Evolutionary conservation across 148 eudicot species (phyloP), one percentile per base, ranked within the genome.

Genomic region (Pharnaceum exiguum): DNA sequence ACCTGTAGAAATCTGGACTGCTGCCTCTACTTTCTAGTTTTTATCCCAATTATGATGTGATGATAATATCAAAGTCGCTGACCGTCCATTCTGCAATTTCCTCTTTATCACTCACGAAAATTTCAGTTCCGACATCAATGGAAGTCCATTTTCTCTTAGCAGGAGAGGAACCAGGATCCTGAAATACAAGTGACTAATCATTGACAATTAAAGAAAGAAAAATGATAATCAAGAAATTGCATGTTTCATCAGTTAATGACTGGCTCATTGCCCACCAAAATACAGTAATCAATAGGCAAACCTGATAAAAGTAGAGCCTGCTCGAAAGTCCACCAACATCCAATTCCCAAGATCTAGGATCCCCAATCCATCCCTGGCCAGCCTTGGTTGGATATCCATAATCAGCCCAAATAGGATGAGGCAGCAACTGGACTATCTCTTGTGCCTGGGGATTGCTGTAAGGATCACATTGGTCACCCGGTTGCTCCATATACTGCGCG

Each of bases 361-460:
- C 88, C 4, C 91, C 91, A 44, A 82, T 66, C 96, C 96, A 87
- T 4, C 96, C 96, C 1, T 87, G 82, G 30, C 95, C 95, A 12
- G 70, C 69, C 64, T 79, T 82, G 2, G 88, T 82, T 1, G 95
- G 95, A 59, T 82, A 87, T 6, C 91, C 96, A 59, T 87, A 84
- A 4, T 77, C 79, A 0, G 74, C 79, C 96, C 96, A 87, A 15
- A 77, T 76, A 0, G 87, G 84, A 59, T 87, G 96, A 55, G 96
- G 96, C 46, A 87, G 55, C 70, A 87, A 42, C 76, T 87, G 96
- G 49, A 87, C 68, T 57, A 87, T 60, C 73, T 87, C 95, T 54
- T 87, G 95, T 25, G 85, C 82, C 66, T 84, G 90, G 19, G 95
- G 95, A 66, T 87, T 87, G 56, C 95, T 87, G 51, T 81, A 87